phyloP scores from a whole-genome alignment of 2,329 filamentous ascomycete species.

The Aspergillus sp. region DNA sequence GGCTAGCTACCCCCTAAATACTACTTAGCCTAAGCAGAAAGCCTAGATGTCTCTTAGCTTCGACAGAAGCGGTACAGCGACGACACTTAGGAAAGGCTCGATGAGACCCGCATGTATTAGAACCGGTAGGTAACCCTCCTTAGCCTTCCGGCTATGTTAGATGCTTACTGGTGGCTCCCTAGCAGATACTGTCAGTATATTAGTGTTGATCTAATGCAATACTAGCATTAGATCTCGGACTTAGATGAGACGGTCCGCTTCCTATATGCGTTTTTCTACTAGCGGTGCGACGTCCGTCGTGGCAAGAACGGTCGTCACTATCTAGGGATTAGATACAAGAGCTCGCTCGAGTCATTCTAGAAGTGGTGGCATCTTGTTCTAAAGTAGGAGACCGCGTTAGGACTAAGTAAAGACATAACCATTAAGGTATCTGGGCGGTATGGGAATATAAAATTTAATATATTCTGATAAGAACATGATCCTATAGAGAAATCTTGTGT shows the following conservation, averaged over 20 bases:
- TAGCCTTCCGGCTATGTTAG: slow-evolving; percentile 1
- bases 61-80: slow-evolving; percentile 18
- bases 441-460: background rate
- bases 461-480: background rate
- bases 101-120: slow-evolving; percentile 17
- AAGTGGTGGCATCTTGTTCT: slow-evolving; percentile 18
- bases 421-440: slow-evolving; percentile 8
- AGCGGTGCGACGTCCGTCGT: slow-evolving; percentile 8
- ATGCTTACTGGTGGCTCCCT: slow-evolving; percentile 5
- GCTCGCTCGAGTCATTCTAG: slow-evolving; percentile 12
- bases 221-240: slow-evolving; percentile 15
- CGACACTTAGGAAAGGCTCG: slow-evolving; percentile 15
- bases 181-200: slow-evolving; percentile 15
- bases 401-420: slow-evolving; percentile 10
- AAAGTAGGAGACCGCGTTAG: slow-evolving; percentile 9
- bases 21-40: slow-evolving; percentile 16
- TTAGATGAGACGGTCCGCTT: slow-evolving; percentile 19
- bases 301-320: slow-evolving; percentile 9
- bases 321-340: slow-evolving; percentile 11
- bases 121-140: slow-evolving; percentile 10
- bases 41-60: slow-evolving; percentile 17
- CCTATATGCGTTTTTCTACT: slow-evolving; percentile 17
- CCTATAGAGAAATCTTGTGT: slow-evolving; percentile 1
- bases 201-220: slow-evolving; percentile 11
- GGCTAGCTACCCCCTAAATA: slow-evolving; percentile 12